These are phyloP conservation scores for Mycosarcoma maydis DNA, from an alignment of 1,284 basidiomycete species.

Conservation along the genomic window DNA sequence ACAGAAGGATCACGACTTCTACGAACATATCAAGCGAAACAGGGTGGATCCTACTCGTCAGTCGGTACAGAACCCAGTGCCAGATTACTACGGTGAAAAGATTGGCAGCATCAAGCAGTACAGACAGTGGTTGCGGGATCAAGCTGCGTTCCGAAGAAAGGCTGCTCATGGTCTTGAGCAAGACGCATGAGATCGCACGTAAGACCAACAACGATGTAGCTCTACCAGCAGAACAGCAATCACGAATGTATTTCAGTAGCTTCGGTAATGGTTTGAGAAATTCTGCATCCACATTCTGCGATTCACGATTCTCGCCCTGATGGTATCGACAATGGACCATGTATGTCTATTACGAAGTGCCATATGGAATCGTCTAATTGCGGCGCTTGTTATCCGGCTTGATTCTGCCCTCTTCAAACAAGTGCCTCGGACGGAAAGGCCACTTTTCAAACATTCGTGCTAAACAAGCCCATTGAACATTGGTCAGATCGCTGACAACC, in stretches of 20 bases:
- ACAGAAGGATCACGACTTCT: constrained; percentile 61
- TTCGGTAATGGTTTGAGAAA: no score
- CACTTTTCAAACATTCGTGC: constrained; percentile 62
- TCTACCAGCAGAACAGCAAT: no score
- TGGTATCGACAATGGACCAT: no score
- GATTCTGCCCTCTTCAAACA: constrained; percentile 55
- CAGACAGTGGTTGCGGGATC: constrained; percentile 65
- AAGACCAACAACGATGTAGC: background rate
- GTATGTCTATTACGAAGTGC: no score
- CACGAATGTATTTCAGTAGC: no score
- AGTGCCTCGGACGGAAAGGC: constrained; percentile 60
- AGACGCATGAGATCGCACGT: constrained; percentile 40
- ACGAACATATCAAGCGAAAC: constrained; percentile 55
- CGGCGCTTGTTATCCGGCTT: constrained; percentile 32
- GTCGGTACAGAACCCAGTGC: constrained; percentile 62
- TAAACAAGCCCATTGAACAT: constrained; percentile 58
- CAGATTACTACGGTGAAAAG: constrained; percentile 65
- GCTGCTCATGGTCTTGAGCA: constrained; percentile 59
- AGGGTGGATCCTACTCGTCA: constrained; percentile 61
- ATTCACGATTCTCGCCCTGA: no score
- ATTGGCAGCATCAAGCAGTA: constrained; percentile 62
- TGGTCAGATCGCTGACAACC: constrained; percentile 51
- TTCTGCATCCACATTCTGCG: no score
- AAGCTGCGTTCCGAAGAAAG: constrained; percentile 60
- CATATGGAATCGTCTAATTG: constrained; percentile 3